Conservation (phyloP, 1,139 yeast genomes). For the Nadsonia commutata region DNA sequence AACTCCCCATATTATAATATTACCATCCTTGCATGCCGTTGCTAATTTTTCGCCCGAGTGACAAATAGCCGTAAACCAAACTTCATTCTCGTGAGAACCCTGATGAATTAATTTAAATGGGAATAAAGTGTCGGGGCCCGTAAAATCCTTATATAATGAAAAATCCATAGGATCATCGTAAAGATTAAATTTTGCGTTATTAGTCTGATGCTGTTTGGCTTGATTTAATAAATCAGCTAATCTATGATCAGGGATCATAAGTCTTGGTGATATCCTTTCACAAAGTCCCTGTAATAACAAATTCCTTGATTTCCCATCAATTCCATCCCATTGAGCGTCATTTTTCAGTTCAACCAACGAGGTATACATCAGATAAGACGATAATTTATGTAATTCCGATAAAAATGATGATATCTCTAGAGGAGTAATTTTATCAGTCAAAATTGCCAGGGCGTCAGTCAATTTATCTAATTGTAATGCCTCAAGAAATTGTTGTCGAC, state of each 20-base stretch:
- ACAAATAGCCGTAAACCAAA: constrained; percentile 72
- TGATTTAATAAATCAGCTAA: constrained; percentile 36
- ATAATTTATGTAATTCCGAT: constrained; percentile 14
- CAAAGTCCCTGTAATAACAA: constrained; percentile 31
- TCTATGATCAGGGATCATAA: constrained; percentile 39
- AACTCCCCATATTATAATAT: constrained; percentile 54
- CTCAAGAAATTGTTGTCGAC: constrained; percentile 18
- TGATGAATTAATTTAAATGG: constrained; percentile 30
- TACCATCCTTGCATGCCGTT: constrained; percentile 59
- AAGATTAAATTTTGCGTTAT: constrained; percentile 27
- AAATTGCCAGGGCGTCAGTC: background rate
- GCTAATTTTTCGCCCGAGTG: constrained; percentile 65
- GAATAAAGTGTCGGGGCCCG: constrained; percentile 25
- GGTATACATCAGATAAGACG: constrained; percentile 26
- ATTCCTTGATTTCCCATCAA: constrained; percentile 27
- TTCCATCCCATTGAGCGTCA: constrained; percentile 28
- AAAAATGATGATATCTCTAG: constrained; percentile 21
- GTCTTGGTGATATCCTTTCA: constrained; percentile 34
- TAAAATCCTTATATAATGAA: constrained; percentile 21
- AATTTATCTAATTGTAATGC: constrained; percentile 6
- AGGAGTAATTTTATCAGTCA: constrained; percentile 24
- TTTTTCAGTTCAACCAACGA: constrained; percentile 20
- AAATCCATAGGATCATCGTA: constrained; percentile 8
- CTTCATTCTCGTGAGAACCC: constrained; percentile 58
- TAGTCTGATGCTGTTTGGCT: constrained; percentile 34